Conservation (phyloP, 768 basidiomycete species). For the Naganishia antarctica region DNA sequence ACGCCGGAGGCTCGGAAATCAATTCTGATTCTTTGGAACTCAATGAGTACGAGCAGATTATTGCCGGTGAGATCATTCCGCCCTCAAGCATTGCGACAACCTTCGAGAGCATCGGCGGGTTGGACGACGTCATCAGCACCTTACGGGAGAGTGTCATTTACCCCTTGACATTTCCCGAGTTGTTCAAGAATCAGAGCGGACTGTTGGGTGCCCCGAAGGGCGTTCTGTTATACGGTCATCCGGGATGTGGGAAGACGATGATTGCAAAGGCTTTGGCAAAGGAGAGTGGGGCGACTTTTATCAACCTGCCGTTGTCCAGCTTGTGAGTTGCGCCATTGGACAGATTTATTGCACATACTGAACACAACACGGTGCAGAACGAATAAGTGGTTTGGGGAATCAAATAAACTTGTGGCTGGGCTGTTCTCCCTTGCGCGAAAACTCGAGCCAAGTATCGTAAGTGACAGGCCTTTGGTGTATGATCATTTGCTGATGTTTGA, state of each 20-base stretch:
- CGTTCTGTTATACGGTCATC: slow-evolving; percentile 90
- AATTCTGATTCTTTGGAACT: slow-evolving; percentile 56
- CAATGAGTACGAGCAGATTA: slow-evolving; percentile 88
- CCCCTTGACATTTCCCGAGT: slow-evolving; percentile 80
- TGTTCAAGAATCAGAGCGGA: slow-evolving; percentile 72
- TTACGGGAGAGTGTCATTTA: slow-evolving; percentile 94
- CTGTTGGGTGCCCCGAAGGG: slow-evolving; percentile 90
- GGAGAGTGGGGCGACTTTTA: slow-evolving; percentile 94
- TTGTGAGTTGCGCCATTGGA: slow-evolving; percentile 53
- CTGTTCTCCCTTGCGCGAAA: slow-evolving; percentile 90
- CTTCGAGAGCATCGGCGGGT: slow-evolving; percentile 75
- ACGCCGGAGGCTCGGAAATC: slow-evolving; percentile 47
- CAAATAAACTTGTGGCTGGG: slow-evolving; percentile 90
- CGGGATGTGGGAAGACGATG: slow-evolving; percentile 99
- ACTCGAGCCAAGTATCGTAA: slow-evolving; percentile 76
- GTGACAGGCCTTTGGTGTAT: slow-evolving; percentile 19
- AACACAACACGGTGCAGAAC: too few species aligned
- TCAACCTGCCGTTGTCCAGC: slow-evolving; percentile 72
- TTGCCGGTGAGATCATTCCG: slow-evolving; percentile 80
- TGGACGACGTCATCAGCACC: slow-evolving; percentile 81
- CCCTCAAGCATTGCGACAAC: slow-evolving; percentile 42
- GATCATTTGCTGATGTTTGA: neutral
- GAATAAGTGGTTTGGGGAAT: slow-evolving; percentile 71
- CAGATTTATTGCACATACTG: too few species aligned
- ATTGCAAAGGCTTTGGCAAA: slow-evolving; percentile 97